Evolutionary conservation across 192 early-diverging fungal species (phyloP), one percentile per base, ranked within the genome.

Genomic region (Coemansia sp.): DNA sequence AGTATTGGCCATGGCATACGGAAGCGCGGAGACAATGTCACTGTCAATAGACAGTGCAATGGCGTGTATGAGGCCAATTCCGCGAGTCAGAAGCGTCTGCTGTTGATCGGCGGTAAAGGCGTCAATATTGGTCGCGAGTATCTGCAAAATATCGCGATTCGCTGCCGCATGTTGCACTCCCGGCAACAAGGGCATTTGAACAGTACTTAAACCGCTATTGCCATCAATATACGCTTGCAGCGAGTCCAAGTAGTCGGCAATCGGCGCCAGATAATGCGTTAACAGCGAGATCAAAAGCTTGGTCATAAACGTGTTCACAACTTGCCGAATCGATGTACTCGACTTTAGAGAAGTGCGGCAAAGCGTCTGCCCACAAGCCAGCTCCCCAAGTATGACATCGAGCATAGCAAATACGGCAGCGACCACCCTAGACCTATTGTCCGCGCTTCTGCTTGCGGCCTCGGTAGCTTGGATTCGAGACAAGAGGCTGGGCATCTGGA

Each of bases 401-500:
- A 76, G 58, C 67, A 76, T 76, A 4, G 64, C 14, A 61, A 76
- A 68, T 6, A 74, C 70, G 6, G 46, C 50, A 2, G 39, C 6
- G 3, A 62, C 37, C 30, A 70, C 23, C 21, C 10, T 23, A 7
- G 10, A 10, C 21, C 40, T 42, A 19, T 49, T 10, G 30, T 6
- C 39, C 7, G 50, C 0, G 50, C 23, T 53, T 53, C 3, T 23
- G 35, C 49, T 46, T 4, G 42, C 62, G 8, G 39, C 6, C n/a
- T 9, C 62, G 0, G 38, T 16, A 35, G 28, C 17, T 17, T 47
- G 53, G 6, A 75, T 52, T 11, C 49, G 63, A 5, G 63, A 19
- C 46, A 76, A 10, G 0, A 81, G 67, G 14, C 64, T 40, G 17
- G 78, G 55, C 67, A 81, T 69, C 52, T 75, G 78, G 38, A 81